Percentiles rank a stretch among this genome's conserved stretches.
phyloP scores from a whole-genome alignment of 495 filamentous ascomycete species.

The Penicillium subrubescens region DNA sequence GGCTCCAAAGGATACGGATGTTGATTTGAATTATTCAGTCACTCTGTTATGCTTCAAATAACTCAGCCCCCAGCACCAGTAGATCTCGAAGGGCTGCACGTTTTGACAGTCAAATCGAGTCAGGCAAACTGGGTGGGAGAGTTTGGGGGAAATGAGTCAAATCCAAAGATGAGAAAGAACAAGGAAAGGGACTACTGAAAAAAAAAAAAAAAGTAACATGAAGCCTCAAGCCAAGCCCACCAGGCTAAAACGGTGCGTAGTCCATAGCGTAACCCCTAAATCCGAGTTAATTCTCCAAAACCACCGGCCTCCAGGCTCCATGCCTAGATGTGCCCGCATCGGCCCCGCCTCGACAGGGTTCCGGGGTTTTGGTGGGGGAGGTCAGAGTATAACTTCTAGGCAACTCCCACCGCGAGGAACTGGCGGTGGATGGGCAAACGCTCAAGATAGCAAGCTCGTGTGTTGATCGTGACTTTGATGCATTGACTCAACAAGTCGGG shows the following conservation, averaged over 20 bases:
- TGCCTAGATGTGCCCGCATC: neutral
- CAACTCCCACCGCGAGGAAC: neutral
- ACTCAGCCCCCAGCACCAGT: constrained; percentile 2
- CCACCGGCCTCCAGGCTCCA: neutral
- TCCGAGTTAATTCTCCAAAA: neutral
- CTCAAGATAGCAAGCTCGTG: neutral
- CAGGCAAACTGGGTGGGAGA: neutral
- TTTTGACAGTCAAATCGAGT: neutral
- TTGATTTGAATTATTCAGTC: neutral
- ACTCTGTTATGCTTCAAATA: neutral
- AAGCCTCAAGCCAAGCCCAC: neutral
- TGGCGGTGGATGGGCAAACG: neutral
- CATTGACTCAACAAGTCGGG: neutral
- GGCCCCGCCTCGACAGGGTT: constrained; percentile 1
- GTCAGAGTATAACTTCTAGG: neutral
- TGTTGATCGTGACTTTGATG: constrained; percentile 2
- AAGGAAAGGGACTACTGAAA: no score
- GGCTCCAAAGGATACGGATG: neutral
- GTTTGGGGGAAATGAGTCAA: neutral
- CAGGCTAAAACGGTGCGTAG: neutral
- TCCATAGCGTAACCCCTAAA: constrained; percentile 5
- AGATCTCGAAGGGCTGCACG: neutral
- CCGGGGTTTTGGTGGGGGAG: neutral
- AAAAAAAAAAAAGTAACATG: neutral
- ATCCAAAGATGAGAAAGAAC: neutral